phyloP scores from a whole-genome alignment of 305 asterid species.

The Petunia hybrid region DNA sequence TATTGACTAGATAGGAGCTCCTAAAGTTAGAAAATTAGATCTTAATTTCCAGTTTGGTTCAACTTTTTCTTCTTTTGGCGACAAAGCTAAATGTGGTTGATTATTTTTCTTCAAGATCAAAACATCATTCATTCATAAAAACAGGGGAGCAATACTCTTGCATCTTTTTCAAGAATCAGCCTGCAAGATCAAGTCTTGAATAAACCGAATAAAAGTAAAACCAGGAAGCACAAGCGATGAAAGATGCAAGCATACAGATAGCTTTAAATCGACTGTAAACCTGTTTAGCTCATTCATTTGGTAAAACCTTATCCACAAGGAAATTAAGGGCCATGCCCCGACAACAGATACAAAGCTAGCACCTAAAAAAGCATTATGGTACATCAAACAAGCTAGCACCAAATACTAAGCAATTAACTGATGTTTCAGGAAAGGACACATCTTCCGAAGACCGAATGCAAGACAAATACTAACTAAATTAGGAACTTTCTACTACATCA shows the following conservation, averaged over 20 bases:
- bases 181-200: neutral
- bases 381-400: neutral
- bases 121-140: neutral
- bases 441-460: too few species aligned
- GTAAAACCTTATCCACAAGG: neutral
- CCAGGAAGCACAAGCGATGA: too few species aligned
- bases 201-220: too few species aligned
- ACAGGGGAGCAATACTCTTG: neutral
- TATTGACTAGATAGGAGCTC: neutral
- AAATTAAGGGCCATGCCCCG: neutral
- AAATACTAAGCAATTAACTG: neutral
- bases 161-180: conserved; percentile 12
- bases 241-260: neutral
- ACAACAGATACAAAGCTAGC: conserved; percentile 8
- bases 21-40: neutral
- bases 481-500: too few species aligned
- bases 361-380: neutral
- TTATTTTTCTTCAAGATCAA: conserved; percentile 13
- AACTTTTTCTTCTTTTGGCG: conserved; percentile 2
- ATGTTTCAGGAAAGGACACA: too few species aligned
- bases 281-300: neutral
- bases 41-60: neutral
- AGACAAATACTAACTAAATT: too few species aligned
- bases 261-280: neutral
- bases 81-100: neutral